Percentiles rank a stretch among this genome's conserved stretches.
These are phyloP conservation scores for Fraxinus dipetala DNA, from an alignment of 305 asterid genomes.

Conservation along the genomic window DNA sequence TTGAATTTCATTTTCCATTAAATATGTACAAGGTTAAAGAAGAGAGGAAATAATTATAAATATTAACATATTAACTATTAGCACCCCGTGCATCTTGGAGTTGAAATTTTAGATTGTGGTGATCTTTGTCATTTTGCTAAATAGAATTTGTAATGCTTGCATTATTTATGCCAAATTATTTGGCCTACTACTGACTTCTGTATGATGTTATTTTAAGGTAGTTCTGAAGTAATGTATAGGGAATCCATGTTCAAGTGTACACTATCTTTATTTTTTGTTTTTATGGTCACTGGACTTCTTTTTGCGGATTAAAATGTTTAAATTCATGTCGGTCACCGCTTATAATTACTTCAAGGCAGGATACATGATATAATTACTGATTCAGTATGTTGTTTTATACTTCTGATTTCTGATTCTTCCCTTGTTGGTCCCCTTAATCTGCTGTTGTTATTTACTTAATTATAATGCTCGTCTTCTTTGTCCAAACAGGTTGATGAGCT, in stretches of 20 bases:
- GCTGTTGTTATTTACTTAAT: background rate
- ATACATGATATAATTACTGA: background rate
- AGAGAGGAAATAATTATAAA: background rate
- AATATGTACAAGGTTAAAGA: background rate
- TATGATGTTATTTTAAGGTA: background rate
- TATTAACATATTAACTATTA: background rate
- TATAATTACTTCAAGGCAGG: background rate
- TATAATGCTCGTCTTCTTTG: background rate
- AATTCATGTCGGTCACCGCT: background rate
- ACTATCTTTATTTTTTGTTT: background rate
- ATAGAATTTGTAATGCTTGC: background rate
- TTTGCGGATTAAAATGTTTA: background rate
- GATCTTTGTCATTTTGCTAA: background rate
- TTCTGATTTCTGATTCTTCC: background rate
- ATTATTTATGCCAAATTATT: background rate
- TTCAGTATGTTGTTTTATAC: background rate
- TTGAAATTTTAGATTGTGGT: background rate
- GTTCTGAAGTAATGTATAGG: background rate
- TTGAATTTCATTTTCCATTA: background rate
- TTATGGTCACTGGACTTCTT: background rate
- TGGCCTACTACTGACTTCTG: background rate
- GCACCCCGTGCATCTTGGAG: background rate
- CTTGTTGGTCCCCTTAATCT: background rate
- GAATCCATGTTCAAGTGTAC: background rate
- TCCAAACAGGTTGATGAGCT: conserved; percentile 78